Evolutionary conservation across 2,329 filamentous ascomycete species (phyloP).

Genomic region (Aspergillus udagawae): DNA sequence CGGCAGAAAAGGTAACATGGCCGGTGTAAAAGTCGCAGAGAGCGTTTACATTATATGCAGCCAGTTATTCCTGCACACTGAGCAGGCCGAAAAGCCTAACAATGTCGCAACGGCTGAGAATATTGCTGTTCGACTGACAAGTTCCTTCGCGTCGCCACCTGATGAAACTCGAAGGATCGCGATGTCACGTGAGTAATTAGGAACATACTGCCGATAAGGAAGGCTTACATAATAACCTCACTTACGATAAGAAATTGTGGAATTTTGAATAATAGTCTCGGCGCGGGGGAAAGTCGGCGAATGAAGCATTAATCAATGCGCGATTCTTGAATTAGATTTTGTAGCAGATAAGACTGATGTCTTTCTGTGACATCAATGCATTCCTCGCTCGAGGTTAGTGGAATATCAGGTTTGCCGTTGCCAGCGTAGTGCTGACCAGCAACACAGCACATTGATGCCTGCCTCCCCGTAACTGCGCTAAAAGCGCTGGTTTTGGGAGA

Average conservation of each 20-base stretch:
- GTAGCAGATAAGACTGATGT: slow-evolving; percentile 12
- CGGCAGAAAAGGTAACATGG: background rate
- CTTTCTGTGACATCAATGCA: slow-evolving; percentile 20
- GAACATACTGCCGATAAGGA: slow-evolving; percentile 8
- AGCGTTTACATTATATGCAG: background rate
- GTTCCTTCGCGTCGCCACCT: slow-evolving; percentile 11
- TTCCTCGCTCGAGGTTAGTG: slow-evolving; percentile 30
- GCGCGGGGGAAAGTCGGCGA: slow-evolving; percentile 11
- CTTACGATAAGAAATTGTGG: slow-evolving; percentile 13
- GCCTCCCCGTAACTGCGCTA: slow-evolving; percentile 42
- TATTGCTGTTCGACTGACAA: background rate
- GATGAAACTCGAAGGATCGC: slow-evolving; percentile 11
- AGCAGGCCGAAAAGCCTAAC: background rate
- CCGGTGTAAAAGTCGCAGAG: background rate
- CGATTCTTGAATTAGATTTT: slow-evolving; percentile 2
- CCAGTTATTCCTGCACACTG: background rate
- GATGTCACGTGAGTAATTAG: slow-evolving; percentile 18
- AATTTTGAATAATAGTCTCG: slow-evolving; percentile 12
- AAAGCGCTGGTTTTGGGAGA: slow-evolving; percentile 26
- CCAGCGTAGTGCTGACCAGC: slow-evolving; percentile 19
- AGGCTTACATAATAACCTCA: slow-evolving; percentile 19
- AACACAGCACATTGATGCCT: slow-evolving; percentile 37
- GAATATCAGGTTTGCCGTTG: background rate
- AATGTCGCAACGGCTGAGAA: background rate
- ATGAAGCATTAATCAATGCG: slow-evolving; percentile 3